Percentiles rank a stretch among this genome's conserved stretches.
These are phyloP conservation scores for Rhododendron kiyosumense DNA, from an alignment of 148 eudicot genomes.

Conservation along the genomic window DNA sequence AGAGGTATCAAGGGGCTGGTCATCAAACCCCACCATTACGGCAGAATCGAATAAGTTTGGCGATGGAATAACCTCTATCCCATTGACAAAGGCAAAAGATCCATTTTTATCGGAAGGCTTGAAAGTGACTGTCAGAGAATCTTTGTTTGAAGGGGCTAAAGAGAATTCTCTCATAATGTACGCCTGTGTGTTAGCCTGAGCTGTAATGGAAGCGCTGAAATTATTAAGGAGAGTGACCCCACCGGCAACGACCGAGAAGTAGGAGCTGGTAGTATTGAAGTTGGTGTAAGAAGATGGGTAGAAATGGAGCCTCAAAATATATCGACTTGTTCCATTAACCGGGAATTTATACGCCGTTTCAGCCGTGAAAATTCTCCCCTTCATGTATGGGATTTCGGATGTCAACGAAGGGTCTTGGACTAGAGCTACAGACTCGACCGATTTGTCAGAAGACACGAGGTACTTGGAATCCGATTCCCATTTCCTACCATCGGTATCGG, in stretches of 20 bases:
- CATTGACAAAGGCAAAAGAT: constrained; percentile 68
- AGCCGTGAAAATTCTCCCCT: constrained; percentile 44
- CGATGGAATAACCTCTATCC: constrained; percentile 54
- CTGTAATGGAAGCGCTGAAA: constrained; percentile 59
- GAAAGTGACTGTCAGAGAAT: constrained; percentile 35
- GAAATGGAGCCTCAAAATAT: constrained; percentile 56
- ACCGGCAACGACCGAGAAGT: constrained; percentile 49
- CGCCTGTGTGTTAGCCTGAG: constrained; percentile 61
- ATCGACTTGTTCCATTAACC: constrained; percentile 28
- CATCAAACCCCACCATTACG: constrained; percentile 37
- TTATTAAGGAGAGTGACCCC: constrained; percentile 54
- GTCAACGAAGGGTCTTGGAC: constrained; percentile 66
- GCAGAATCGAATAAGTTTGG: constrained; percentile 46
- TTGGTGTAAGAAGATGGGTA: constrained; percentile 59
- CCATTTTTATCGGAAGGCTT: constrained; percentile 43
- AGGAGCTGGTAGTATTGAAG: constrained; percentile 37
- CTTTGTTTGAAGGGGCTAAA: constrained; percentile 30
- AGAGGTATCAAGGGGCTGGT: constrained; percentile 26
- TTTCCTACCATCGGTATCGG: constrained; percentile 48
- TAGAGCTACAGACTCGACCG: constrained; percentile 30
- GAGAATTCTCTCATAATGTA: constrained; percentile 63
- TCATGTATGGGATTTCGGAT: constrained; percentile 68
- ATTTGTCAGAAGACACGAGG: constrained; percentile 24
- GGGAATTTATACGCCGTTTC: constrained; percentile 50
- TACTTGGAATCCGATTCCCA: constrained; percentile 62